Evolutionary conservation across 257 asterid genomes (phyloP), one percentile per base, ranked within the genome.

Genomic region (Galeopsis tetrahit): DNA sequence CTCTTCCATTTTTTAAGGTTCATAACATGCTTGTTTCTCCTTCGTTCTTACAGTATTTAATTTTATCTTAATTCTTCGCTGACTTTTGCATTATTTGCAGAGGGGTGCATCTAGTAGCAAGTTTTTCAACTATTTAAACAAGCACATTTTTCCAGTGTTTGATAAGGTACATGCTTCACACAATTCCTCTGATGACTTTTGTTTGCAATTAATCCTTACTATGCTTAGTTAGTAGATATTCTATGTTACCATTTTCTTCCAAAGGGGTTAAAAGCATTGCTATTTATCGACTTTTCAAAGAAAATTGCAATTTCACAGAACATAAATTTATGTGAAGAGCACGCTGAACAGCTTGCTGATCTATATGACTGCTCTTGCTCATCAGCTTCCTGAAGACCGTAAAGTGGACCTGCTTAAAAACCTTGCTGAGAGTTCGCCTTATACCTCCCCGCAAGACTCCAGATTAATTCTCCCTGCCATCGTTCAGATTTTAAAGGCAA

Each of bases 91-190:
- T 79, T 69, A 28, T 77, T 70, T 83, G 85, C 97, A 90, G 98
- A 86, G 88, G 79, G 98, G 98, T 60, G 98, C 98, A 81, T 90
- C 98, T 0, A 90, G 86, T 80, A 86, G 97, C 96, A 93, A 86
- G 82, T 93, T 90, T 60, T 79, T 90, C 78, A 86, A 79, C 75
- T 93, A 90, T 74, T 77, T 89, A 75, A 93, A 87, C 89, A 93
- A 90, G 79, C 89, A 90, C 85, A 87, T 93, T 44, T 88, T 93
- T 34, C 93, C 96, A 55, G 96, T 86, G 70, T 90, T 90, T 75
- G 92, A 93, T 14, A 64, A 89, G 98, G 98, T 90, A 83, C 78
- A 61, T 49, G 75, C 15, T 59, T 36, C 46, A 0, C 49, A 39
- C 39, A 48, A 36, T 28, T 60, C 43, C 55, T 57, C 51, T 39